Evolutionary conservation across 2,329 filamentous ascomycete genomes (phyloP).

Genomic region (Coleophoma eucalyptorum): DNA sequence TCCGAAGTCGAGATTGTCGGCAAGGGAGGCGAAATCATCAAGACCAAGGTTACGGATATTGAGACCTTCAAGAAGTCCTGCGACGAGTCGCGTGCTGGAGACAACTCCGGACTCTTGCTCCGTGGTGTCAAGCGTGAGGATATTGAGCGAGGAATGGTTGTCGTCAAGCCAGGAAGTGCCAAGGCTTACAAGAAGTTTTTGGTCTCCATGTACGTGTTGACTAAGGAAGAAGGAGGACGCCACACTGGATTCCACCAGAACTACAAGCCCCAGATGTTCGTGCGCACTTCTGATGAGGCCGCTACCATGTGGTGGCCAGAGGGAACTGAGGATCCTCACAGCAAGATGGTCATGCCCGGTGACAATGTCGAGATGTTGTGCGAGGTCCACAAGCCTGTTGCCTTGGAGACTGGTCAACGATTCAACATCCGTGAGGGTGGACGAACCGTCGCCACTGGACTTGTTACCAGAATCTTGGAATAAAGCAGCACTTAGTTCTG

Average conservation of each 20-base stretch:
- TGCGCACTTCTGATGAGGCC: conserved; percentile 83
- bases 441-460: conserved; percentile 79
- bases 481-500: conserved; percentile 21
- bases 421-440: conserved; percentile 99
- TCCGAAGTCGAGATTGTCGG: conserved; percentile 92
- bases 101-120: conserved; percentile 96
- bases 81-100: conserved; percentile 91
- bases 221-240: conserved; percentile 96
- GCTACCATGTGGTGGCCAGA: conserved; percentile 84
- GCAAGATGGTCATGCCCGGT: conserved; percentile 92
- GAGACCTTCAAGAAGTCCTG: conserved; percentile 99
- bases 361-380: conserved; percentile 99
- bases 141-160: conserved; percentile 89
- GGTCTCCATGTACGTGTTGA: conserved; percentile 92
- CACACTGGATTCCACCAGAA: conserved; percentile 94
- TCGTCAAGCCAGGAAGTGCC: conserved; percentile 76
- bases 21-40: conserved; percentile 77
- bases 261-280: conserved; percentile 95
- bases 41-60: conserved; percentile 99
- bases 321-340: conserved; percentile 65
- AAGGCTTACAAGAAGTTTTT: conserved; percentile 92
- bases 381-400: conserved; percentile 78
- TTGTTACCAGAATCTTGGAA: conserved; percentile 68
- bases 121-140: conserved; percentile 97
- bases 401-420: conserved; percentile 86